Evolutionary conservation across 371 early-diverging fungal species (phyloP), one percentile per base, ranked within the genome.

Genomic region (Rhizopus stolonifer): DNA sequence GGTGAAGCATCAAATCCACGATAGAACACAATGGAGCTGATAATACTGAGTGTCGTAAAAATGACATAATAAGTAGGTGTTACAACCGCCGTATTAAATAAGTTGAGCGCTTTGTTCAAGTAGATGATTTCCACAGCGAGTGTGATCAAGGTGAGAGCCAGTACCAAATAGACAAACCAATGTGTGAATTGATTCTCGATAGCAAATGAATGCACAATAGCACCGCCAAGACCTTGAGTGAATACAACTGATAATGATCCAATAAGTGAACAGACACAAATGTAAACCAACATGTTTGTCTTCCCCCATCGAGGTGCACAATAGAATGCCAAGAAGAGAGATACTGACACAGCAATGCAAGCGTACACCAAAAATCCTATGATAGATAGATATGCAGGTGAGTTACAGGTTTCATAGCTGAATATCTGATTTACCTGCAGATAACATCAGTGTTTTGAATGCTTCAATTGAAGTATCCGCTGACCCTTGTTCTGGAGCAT

Each of bases 41-140:
- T 69, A 39, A 96, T 91, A 9, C 96, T 95, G 17, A 92, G 80
- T 13, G 94, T 89, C 4, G 96, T 96, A 67, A 96, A 96, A 26
- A 89, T 77, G 21, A 95, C 96, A 56, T 95, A 96, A 72, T 96
- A 96, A 25, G 94, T 88, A 13, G 92, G 92, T 7, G 93, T 93
- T 36, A 93, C 93, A 54, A 91, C 61, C 46, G 94, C 93, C 14
- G 96, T 94, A 52, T 90, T 90, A 71, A 94, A 96, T 36, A 91
- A 52, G 60, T 94, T 94, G 42, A 96, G 80, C 13, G 97, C 95
- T 69, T 96, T 96, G 83, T 96, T 96, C 52, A 96, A 88, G 67
- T 96, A 96, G 64, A 93, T 92, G 71, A 96, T 90, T 68, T 96
- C 94, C 5, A 89, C 82, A 25, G 91, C 62, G 23, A 94, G 84